Percentiles rank a stretch among this genome's conserved stretches.
phyloP scores from a whole-genome alignment of 2,329 filamentous ascomycete genomes.

The Hypoxylon sp. region DNA sequence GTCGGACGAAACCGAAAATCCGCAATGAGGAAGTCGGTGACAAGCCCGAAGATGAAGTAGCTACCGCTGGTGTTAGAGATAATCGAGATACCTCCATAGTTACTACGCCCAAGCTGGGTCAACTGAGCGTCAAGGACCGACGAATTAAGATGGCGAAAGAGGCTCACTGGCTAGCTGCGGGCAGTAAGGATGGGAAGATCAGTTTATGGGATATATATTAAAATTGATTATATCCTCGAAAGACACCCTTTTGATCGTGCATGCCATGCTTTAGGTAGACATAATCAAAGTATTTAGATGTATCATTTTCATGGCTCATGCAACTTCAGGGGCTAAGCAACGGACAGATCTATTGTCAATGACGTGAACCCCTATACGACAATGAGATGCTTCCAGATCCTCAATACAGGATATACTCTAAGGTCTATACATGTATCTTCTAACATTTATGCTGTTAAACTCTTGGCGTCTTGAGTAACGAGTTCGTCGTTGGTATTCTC shows the following conservation, averaged over 20 bases:
- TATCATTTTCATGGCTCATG: too few species aligned
- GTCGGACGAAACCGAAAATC: conserved; percentile 16
- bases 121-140: conserved; percentile 72
- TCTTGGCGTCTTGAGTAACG: conserved; percentile 39
- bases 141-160: conserved; percentile 74
- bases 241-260: not conserved
- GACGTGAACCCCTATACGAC: not conserved
- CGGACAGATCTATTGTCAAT: not conserved
- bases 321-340: conserved; percentile 5
- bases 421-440: conserved; percentile 4
- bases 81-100: conserved; percentile 41
- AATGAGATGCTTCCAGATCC: not conserved
- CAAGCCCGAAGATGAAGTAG: conserved; percentile 26
- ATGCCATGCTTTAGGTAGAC: not conserved
- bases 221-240: conserved; percentile 30
- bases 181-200: conserved; percentile 94
- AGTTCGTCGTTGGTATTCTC: conserved; percentile 52
- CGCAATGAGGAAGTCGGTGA: conserved; percentile 14
- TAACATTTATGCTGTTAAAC: conserved; percentile 2
- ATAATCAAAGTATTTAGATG: too few species aligned
- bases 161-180: conserved; percentile 90
- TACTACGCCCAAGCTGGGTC: conserved; percentile 51
- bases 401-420: conserved; percentile 3
- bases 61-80: not conserved
- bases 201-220: conserved; percentile 96